Evolutionary conservation across 495 filamentous ascomycete species (phyloP).

Genomic region (Wilcoxina mikolae): DNA sequence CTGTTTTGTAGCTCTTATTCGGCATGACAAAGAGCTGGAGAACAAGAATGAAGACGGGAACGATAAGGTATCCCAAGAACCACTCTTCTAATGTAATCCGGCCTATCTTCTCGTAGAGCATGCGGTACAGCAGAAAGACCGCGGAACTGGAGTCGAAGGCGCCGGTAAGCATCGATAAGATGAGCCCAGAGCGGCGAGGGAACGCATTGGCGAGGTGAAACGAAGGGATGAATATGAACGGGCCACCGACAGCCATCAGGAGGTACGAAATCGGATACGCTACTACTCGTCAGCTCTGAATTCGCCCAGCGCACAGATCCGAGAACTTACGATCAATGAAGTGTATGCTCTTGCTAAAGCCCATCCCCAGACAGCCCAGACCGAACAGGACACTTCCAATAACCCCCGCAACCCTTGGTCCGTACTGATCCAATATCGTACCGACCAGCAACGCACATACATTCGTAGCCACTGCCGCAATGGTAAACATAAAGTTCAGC

Average conservation of each 20-base stretch:
- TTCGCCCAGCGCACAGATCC: background rate
- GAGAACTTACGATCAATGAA: conserved; percentile 31
- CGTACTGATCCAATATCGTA: conserved; percentile 69
- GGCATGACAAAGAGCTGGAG: conserved; percentile 68
- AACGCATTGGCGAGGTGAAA: conserved; percentile 93
- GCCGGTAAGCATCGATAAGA: conserved; percentile 71
- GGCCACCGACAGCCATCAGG: conserved; percentile 68
- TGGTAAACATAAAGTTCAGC: conserved; percentile 86
- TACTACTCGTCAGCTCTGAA: background rate
- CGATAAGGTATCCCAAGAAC: conserved; percentile 61
- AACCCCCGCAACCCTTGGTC: conserved; percentile 61
- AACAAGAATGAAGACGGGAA: conserved; percentile 54
- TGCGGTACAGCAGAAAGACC: conserved; percentile 71
- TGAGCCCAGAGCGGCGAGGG: conserved; percentile 67
- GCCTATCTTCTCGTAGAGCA: conserved; percentile 50
- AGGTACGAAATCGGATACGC: conserved; percentile 41
- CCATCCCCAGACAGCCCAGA: conserved; percentile 55
- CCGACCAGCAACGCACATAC: conserved; percentile 62
- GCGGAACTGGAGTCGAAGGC: conserved; percentile 83
- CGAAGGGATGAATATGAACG: conserved; percentile 78
- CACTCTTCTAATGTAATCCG: conserved; percentile 55
- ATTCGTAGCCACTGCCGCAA: conserved; percentile 74
- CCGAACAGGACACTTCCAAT: conserved; percentile 55
- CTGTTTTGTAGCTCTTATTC: conserved; percentile 67
- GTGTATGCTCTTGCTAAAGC: conserved; percentile 45